Percentiles rank a stretch among this genome's conserved stretches.
Evolutionary conservation across 176 grass and related monocot species (phyloP).

Genomic region (Ensete ventricosum): DNA sequence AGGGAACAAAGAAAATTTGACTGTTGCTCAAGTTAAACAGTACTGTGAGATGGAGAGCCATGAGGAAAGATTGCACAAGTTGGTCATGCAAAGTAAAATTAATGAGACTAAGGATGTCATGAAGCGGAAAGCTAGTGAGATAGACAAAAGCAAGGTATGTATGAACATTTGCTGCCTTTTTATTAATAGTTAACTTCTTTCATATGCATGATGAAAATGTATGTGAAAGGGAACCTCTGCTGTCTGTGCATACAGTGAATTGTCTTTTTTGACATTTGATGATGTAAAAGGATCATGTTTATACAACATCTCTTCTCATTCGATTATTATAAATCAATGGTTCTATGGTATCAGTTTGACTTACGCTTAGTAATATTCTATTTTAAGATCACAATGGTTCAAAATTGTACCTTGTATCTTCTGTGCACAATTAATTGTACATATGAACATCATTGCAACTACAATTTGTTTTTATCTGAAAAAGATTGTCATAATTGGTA

Average conservation of each 20-base stretch:
- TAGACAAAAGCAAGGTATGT: slow-evolving; percentile 76
- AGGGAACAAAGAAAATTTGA: slow-evolving; percentile 80
- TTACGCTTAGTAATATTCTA: background rate
- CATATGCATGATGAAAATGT: background rate
- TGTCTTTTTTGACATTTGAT: background rate
- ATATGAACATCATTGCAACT: no score
- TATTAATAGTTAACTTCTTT: background rate
- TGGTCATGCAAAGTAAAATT: slow-evolving; percentile 76
- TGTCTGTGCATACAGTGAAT: background rate
- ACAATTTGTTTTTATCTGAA: slow-evolving; percentile 1
- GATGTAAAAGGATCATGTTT: background rate
- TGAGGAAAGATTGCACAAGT: slow-evolving; percentile 67
- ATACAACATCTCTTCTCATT: background rate
- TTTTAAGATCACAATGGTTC: background rate
- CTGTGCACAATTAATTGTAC: no score
- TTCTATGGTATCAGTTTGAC: background rate
- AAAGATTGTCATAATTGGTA: background rate
- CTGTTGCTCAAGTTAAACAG: slow-evolving; percentile 77
- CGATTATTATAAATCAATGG: background rate
- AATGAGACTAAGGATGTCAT: slow-evolving; percentile 81
- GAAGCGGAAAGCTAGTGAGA: slow-evolving; percentile 77
- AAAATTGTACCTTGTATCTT: no score
- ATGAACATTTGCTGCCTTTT: slow-evolving; percentile 2
- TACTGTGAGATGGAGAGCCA: slow-evolving; percentile 92
- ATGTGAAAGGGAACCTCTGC: background rate